Evolutionary conservation across 169 alveolate species (phyloP), one percentile per base, ranked within the genome.

Genomic region (Cryptosporidium bovis): DNA sequence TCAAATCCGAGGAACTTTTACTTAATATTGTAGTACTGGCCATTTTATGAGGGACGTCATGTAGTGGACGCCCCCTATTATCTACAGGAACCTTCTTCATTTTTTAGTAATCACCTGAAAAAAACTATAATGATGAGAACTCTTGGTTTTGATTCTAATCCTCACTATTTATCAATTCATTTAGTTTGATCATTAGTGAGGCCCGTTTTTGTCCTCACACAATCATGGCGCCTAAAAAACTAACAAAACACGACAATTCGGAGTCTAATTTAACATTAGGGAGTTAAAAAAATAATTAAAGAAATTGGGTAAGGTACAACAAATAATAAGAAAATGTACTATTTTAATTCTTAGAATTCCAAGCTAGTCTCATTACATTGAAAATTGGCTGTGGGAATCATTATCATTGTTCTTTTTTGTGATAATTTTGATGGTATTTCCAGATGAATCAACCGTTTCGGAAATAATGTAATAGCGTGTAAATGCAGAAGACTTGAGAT

Each of bases 1-100:
- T 92, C 51, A 93, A 82, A 69, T 93, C 94, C 64, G 87, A 51
- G 48, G 95, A 66, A 33, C 83, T 77, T 44, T 77, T 77, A 20
- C 87, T 77, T 50, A 77, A 60, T 56, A 77, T 77, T 12, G 87
- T 77, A 27, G 71, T 77, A 50, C 87, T 77, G 12, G 87, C 87
- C 87, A 77, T 77, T 77, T 77, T 77, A 44, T 77, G 87, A 13
- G 87, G 87, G 24, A 77, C 46, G 64, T 77, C 87, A 48, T 55
- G 64, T 33, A 77, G 46, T 18, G 87, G 87, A 20, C 87, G 87
- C 1, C 87, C 87, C 48, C 87, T 77, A 60, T 77, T 40, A 46
- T 77, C 87, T 44, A 44, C 51, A 20, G 20, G 0, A 3, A 13
- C 29, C 29, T 53, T 53, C 20, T 20, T 53, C 64, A 53, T 53